phyloP scores from a whole-genome alignment of 225 moss, liverwort and hornwort species.

The Anthoceros angustus region DNA sequence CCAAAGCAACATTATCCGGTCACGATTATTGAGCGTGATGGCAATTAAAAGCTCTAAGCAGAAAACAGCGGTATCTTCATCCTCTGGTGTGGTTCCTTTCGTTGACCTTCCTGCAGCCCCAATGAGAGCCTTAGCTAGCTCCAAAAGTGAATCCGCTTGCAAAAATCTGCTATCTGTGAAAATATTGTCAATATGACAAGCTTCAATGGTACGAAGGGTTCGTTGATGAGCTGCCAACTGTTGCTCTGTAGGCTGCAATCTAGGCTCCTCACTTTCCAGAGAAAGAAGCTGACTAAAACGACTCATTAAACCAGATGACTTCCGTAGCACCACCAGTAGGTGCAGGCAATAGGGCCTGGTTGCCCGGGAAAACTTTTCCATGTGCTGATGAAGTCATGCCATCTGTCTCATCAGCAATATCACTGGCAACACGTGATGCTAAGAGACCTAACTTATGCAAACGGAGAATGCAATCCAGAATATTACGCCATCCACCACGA shows the following conservation, averaged over 20 bases:
- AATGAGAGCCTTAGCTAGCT: constrained; percentile 88
- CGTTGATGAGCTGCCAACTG: constrained; percentile 95
- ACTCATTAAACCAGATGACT: constrained; percentile 91
- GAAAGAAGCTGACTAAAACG: constrained; percentile 98
- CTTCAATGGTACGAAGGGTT: constrained; percentile 89
- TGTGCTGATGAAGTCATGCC: constrained; percentile 40
- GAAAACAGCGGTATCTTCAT: constrained; percentile 97
- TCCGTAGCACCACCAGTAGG: constrained; percentile 74
- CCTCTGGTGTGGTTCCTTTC: constrained; percentile 83
- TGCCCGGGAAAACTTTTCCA: constrained; percentile 49
- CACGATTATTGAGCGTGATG: constrained; percentile 89
- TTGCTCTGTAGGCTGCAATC: constrained; percentile 92
- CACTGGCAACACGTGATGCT: constrained; percentile 76
- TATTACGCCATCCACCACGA: constrained; percentile 94
- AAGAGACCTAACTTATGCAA: constrained; percentile 91
- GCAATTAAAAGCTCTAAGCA: constrained; percentile 89
- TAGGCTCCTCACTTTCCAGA: constrained; percentile 85
- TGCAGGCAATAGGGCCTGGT: constrained; percentile 44
- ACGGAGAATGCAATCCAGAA: constrained; percentile 92
- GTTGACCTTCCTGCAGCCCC: constrained; percentile 98
- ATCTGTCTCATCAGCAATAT: constrained; percentile 70
- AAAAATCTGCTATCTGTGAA: constrained; percentile 97
- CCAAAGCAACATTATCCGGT: constrained; percentile 98
- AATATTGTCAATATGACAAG: constrained; percentile 92
- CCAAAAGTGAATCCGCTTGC: constrained; percentile 82